Evolutionary conservation across 2,329 filamentous ascomycete species (phyloP), one percentile per base, ranked within the genome.

Genomic region (Hypoxylon sp.): DNA sequence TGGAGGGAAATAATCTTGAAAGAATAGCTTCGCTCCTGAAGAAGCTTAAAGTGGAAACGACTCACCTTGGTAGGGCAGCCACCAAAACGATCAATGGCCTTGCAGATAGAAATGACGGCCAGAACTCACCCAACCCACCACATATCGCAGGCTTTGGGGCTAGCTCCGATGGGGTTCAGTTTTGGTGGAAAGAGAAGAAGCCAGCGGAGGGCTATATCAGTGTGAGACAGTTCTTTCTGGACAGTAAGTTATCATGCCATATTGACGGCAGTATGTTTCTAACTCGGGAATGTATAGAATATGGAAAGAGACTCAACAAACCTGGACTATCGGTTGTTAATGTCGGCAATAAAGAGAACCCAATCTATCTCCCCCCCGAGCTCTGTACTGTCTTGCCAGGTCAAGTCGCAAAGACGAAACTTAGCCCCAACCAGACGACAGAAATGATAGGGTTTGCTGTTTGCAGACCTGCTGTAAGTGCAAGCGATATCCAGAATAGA

Each of bases 401-500:
- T 0, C 84, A 88, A 63, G 69, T 74, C 0, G 78, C 78, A 19
- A 75, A 72, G 5, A 65, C 71, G 2, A 75, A 79, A 53, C 73
- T 89, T 4, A 72, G 68, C 13, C 69, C 76, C 0, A 60, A 68
- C 0, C 83, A 88, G 61, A 86, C 83, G 0, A 66, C 72, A 1
- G 57, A 74, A 1, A 87, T 89, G 83, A 80, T 88, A 29, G 65
- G 60, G 0, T 86, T 87, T 60, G 83, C 86, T 4, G 82, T 84
- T 12, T 75, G 81, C 9, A 67, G 62, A 2, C 86, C 86, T 0
- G 71, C 69, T 3, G 67, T 75, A 11, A 88, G 88, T 63, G 82
- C 79, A 0, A 60, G 69, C 5, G 80, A 78, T 0, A 87, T 88
- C 55, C 70, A 76, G 3, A 70, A 63, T 0, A 72, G 75, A 5